Evolutionary conservation across 164 flowering plant genomes (phyloP).

Genomic region (Vitis labrusca): DNA sequence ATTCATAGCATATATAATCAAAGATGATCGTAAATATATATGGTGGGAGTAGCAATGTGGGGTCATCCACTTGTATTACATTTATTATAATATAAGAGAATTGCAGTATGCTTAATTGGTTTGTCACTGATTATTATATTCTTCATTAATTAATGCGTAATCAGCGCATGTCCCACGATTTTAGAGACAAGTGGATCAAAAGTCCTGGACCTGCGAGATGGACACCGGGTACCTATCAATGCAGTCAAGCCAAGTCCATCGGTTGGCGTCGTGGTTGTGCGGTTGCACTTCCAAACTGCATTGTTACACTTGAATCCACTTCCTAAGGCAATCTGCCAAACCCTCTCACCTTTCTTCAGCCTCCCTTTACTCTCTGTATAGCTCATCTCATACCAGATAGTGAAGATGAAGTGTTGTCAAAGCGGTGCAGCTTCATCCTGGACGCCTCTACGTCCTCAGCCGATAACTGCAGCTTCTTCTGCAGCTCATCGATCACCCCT

Average conservation of each 20-base stretch:
- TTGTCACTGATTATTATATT: too few species aligned
- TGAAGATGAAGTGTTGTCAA: not conserved
- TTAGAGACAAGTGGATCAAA: too few species aligned
- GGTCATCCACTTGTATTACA: too few species aligned
- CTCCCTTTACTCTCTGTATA: not conserved
- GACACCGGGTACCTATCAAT: conserved; percentile 49
- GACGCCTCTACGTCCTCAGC: not conserved
- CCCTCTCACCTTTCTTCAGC: not conserved
- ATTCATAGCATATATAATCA: too few species aligned
- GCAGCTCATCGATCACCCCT: conserved; percentile 1
- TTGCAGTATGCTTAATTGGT: too few species aligned
- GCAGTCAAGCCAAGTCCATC: conserved; percentile 50
- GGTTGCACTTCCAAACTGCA: conserved; percentile 13
- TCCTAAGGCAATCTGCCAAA: conserved; percentile 6
- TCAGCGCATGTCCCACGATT: too few species aligned
- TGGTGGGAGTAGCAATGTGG: too few species aligned
- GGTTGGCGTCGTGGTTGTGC: conserved; percentile 13
- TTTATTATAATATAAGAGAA: too few species aligned
- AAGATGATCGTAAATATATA: too few species aligned
- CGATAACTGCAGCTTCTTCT: conserved; percentile 2
- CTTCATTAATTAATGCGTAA: too few species aligned
- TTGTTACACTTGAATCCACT: conserved; percentile 4
- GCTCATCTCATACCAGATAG: not conserved
- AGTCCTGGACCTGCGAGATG: conserved; percentile 34
- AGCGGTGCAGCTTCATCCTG: conserved; percentile 1